Evolutionary conservation across 2,329 filamentous ascomycete species (phyloP), one percentile per base, ranked within the genome.

Genomic region (Verticillium albo-atrum): DNA sequence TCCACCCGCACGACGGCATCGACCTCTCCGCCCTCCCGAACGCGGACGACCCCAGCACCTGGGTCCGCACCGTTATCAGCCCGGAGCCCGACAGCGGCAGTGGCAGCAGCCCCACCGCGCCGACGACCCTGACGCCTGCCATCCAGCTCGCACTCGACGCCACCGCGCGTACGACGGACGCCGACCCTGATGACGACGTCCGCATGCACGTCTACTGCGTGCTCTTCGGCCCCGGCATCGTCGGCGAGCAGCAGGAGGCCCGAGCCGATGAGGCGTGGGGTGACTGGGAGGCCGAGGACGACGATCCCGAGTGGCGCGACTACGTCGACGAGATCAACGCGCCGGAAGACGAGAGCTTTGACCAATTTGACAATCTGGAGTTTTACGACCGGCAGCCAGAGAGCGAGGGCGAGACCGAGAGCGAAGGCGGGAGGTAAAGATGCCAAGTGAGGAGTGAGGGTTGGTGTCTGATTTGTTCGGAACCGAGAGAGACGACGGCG

Each of bases 181-280:
- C 42, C 15, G 23, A 32, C n/a, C 27, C 25, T 27, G 79, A 84
- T 65, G 75, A 79, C 53, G 80, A 80, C 28, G 60, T 57, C 7
- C n/a, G n/a, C 25, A 26, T 51, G 25, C 25, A 51, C 20, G 26
- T 57, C 26, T 25, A 30, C 28, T 12, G 55, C 27, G 47, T 30
- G 25, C 42, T 57, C 17, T 57, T 51, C 55, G 55, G 55, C 10
- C 37, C 55, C 9, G 37, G n/a, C 42, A 26, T 42, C 26, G 20
- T 35, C 12, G 26, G 27, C 26, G 26, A 50, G 12, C 26, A 57
- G 17, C 27, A n/a, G 27, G 55, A 51, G 7, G 27, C 26, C 27
- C 25, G 37, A 6, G 55, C 25, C n/a, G 55, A 57, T 20, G 26
- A 60, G 32, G 37, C 61, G 34, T 50, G 57, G 47, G 17, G 28